phyloP scores from a whole-genome alignment of 176 grass and related monocot species.

The sorghum (Sorghum bicolor) region DNA sequence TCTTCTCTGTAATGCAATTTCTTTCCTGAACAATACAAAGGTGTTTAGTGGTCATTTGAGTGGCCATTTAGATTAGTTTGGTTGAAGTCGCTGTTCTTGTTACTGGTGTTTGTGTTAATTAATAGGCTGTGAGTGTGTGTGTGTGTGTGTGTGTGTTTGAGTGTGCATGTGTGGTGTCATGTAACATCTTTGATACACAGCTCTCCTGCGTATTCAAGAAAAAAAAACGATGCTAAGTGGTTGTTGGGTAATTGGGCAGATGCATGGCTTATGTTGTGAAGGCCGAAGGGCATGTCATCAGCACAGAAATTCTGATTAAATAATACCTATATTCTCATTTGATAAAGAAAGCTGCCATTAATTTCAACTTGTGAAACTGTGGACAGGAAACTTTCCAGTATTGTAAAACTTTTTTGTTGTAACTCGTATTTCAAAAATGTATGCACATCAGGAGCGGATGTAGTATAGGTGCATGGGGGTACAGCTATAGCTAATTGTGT shows the following conservation, averaged over 20 bases:
- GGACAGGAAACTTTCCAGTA: neutral
- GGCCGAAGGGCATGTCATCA: neutral
- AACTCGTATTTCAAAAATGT: neutral
- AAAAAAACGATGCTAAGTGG: neutral
- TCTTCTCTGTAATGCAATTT: conserved; percentile 20
- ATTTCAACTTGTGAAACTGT: neutral
- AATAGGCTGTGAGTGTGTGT: neutral
- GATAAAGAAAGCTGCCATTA: neutral
- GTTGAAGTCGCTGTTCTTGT: neutral
- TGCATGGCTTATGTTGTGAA: neutral
- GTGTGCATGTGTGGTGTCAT: neutral
- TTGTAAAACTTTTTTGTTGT: neutral
- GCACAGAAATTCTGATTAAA: neutral
- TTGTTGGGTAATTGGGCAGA: neutral
- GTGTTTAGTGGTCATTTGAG: neutral
- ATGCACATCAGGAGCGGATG: neutral
- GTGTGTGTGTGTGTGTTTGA: neutral
- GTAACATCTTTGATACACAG: neutral
- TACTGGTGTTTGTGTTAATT: neutral
- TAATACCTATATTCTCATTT: neutral
- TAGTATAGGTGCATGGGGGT: neutral
- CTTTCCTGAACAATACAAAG: conserved; percentile 10
- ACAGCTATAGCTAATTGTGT: neutral
- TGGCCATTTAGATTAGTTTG: neutral
- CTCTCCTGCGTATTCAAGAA: neutral